These are phyloP conservation scores for Rubia yunnanensis DNA, from an alignment of 257 asterid genomes.

Conservation along the genomic window DNA sequence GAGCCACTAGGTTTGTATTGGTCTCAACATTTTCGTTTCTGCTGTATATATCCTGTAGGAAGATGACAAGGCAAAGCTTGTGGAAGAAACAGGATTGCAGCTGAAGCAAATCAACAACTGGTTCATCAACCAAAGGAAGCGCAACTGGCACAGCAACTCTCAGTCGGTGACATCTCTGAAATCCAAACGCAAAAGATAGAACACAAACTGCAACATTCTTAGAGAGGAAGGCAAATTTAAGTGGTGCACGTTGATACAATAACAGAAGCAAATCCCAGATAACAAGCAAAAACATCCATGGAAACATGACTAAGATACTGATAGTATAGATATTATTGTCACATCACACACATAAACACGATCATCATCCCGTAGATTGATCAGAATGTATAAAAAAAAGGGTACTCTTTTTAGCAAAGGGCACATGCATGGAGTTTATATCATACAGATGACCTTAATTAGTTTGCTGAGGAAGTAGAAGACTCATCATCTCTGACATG, in stretches of 20 bases:
- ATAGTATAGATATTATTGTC: constrained; percentile 10
- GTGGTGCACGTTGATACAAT: too few relatives aligned
- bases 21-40: not conserved
- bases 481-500: constrained; percentile 24
- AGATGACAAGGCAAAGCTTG: constrained; percentile 94
- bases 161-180: constrained; percentile 77
- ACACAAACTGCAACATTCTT: not conserved
- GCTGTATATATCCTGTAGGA: constrained; percentile 36
- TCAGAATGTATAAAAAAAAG: constrained; percentile 18
- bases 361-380: not conserved
- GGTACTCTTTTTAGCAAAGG: constrained; percentile 9
- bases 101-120: constrained; percentile 94
- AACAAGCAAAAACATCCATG: not conserved
- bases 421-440: constrained; percentile 12
- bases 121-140: constrained; percentile 95
- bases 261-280: not conserved
- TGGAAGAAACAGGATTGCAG: constrained; percentile 86
- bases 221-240: too few relatives aligned
- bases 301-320: constrained; percentile 10
- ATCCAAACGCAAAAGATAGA: constrained; percentile 88
- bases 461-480: constrained; percentile 18
- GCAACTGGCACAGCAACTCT: constrained; percentile 90
- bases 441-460: constrained; percentile 9
- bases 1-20: too few relatives aligned
- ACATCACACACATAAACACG: not conserved